Conservation (phyloP, 345 rosid genomes). For the Gossypium longicalyx region DNA sequence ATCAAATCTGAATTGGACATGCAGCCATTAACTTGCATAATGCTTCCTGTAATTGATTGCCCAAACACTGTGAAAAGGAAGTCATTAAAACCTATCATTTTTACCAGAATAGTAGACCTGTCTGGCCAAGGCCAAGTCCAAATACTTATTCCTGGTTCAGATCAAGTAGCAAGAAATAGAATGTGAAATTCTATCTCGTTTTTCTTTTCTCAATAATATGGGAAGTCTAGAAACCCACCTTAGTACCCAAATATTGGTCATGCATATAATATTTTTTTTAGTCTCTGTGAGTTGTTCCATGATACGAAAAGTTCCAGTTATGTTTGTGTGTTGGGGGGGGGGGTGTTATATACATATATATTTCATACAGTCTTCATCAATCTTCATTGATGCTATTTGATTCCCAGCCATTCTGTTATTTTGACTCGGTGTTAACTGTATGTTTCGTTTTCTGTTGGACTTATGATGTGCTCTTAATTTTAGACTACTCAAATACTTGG, state of each 20-base stretch:
- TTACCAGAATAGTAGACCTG: not conserved
- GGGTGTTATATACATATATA: too few relatives aligned
- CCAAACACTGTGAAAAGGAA: not conserved
- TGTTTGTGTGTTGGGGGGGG: too few relatives aligned
- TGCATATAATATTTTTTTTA: not conserved
- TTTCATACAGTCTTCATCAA: not conserved
- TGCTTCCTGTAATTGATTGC: not conserved
- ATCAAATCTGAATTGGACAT: not conserved
- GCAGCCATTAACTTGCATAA: not conserved
- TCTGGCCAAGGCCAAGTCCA: not conserved
- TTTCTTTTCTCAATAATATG: not conserved
- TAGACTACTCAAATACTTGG: too few relatives aligned
- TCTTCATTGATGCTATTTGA: not conserved
- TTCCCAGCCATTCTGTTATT: not conserved
- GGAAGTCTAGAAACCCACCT: not conserved
- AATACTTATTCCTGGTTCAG: not conserved
- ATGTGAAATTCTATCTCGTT: not conserved
- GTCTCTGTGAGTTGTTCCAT: not conserved
- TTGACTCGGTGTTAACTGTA: too few relatives aligned
- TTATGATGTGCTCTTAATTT: too few relatives aligned
- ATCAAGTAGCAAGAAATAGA: not conserved
- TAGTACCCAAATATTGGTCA: not conserved
- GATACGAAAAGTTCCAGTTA: not conserved
- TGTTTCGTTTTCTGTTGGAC: too few relatives aligned
- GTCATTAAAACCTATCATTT: not conserved